Conservation (phyloP, 2,329 filamentous ascomycete species). For the Aspergillus puulaauensis region DNA sequence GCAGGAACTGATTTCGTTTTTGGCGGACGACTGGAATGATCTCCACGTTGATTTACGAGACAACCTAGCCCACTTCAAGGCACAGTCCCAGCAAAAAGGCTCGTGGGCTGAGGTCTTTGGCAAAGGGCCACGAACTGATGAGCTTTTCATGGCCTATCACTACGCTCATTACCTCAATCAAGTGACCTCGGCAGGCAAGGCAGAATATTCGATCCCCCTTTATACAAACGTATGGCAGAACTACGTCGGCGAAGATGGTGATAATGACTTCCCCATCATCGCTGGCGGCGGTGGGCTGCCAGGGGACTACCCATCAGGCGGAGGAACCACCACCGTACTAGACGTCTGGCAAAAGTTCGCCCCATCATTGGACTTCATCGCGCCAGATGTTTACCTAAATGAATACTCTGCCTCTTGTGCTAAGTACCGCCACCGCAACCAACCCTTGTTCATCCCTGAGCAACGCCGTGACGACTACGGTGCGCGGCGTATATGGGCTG, state of each 20-base stretch:
- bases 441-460: slow-evolving; percentile 51
- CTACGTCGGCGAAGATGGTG: slow-evolving; percentile 33
- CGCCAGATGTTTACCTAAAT: slow-evolving; percentile 51
- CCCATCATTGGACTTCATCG: slow-evolving; percentile 47
- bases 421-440: slow-evolving; percentile 43
- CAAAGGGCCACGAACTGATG: slow-evolving; percentile 37
- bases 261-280: slow-evolving; percentile 36
- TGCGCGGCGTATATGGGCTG: slow-evolving; percentile 40
- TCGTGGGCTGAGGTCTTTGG: slow-evolving; percentile 46
- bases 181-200: slow-evolving; percentile 44
- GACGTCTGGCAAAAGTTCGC: slow-evolving; percentile 49
- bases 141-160: slow-evolving; percentile 52
- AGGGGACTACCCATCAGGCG: slow-evolving; percentile 51
- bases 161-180: slow-evolving; percentile 44
- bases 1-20: slow-evolving; percentile 33
- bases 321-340: slow-evolving; percentile 42
- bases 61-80: slow-evolving; percentile 28
- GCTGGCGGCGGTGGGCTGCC: slow-evolving; percentile 45
- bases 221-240: slow-evolving; percentile 52
- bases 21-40: slow-evolving; percentile 17
- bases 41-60: slow-evolving; percentile 19
- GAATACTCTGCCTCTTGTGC: slow-evolving; percentile 43
- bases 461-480: slow-evolving; percentile 48
- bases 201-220: slow-evolving; percentile 43
- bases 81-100: slow-evolving; percentile 14